Evolutionary conservation across 1,139 yeast genomes (phyloP), one percentile per base, ranked within the genome.

Genomic region (Nakaseomyces delphensis): DNA sequence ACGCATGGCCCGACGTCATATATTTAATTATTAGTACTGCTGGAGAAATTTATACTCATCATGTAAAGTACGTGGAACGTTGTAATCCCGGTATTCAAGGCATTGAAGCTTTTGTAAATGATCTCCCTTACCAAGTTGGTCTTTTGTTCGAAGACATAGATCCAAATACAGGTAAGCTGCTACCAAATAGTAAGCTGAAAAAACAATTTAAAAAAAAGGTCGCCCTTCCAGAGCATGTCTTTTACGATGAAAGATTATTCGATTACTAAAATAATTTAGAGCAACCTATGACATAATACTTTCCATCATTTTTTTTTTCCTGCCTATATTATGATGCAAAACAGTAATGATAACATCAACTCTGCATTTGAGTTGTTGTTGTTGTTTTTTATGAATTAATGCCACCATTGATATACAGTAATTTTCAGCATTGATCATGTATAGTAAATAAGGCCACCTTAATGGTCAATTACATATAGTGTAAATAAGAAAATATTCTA

Each of bases 51-150:
- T 31, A 31, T 14, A 31, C 35, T 4, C 35, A 31, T 31, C 35
- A 31, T 14, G 35, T 31, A 8, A 21, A 31, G 8, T 31, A 31
- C 11, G 35, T 31, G 8, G 35, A 31, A 19, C 21, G 35, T 13
- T 31, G 35, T 18, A 31, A 31, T 31, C 35, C 35, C 3, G 35
- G 35, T 11, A 18, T 31, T 4, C 23, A 31, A 31, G 35, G 35
- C 4, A 31, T 31, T 11, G 23, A 31, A 31, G 35, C 16, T 7
- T 31, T 31, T 14, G 18, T 33, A 4, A 11, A 20, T 8, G 27
- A 33, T 21, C 25, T 33, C 5, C 37, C 37, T 14, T 33, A 33
- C 21, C 37, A 33, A 14, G 27, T 33, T 4, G 37, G 37, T 7
- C 27, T 33, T 20, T 9, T 33, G 4, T 33, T 33, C 18, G 37